Evolutionary conservation across 495 filamentous ascomycete genomes (phyloP).

Genomic region (Acidiella bohemica): DNA sequence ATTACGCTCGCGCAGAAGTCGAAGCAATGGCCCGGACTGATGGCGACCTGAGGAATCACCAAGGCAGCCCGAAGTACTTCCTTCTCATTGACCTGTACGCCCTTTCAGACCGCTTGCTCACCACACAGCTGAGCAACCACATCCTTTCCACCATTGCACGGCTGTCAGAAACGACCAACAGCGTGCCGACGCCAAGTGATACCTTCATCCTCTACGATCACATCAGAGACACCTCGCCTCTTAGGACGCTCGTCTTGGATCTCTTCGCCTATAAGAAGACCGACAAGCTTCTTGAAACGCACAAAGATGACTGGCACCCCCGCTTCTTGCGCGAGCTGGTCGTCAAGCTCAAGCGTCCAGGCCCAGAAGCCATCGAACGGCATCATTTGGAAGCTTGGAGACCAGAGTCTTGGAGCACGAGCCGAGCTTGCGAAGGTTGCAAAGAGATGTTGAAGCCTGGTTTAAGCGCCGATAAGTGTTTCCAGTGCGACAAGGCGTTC

Average conservation of each 20-base stretch:
- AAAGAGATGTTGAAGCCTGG: slow-evolving; percentile 20
- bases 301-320: slow-evolving; percentile 33
- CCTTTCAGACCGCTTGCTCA: slow-evolving; percentile 32
- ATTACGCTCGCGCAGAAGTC: neutral
- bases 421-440: slow-evolving; percentile 26
- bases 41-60: slow-evolving; percentile 22
- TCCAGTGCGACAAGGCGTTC: slow-evolving; percentile 23
- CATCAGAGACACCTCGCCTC: slow-evolving; percentile 18
- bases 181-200: slow-evolving; percentile 35
- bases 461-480: slow-evolving; percentile 19
- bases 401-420: slow-evolving; percentile 14
- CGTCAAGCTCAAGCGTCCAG: slow-evolving; percentile 27
- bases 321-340: slow-evolving; percentile 28
- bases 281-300: slow-evolving; percentile 30
- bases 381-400: slow-evolving; percentile 22
- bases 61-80: slow-evolving; percentile 33
- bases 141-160: slow-evolving; percentile 29
- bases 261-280: slow-evolving; percentile 40
- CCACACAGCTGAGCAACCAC: slow-evolving; percentile 30
- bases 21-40: slow-evolving; percentile 21
- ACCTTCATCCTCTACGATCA: slow-evolving; percentile 32
- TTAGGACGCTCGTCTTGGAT: slow-evolving; percentile 33
- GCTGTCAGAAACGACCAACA: slow-evolving; percentile 33
- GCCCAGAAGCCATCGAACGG: slow-evolving; percentile 21
- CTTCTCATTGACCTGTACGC: slow-evolving; percentile 34